Evolutionary conservation across 1,139 yeast species (phyloP).

Genomic region (Debaryomyces subglobosus): DNA sequence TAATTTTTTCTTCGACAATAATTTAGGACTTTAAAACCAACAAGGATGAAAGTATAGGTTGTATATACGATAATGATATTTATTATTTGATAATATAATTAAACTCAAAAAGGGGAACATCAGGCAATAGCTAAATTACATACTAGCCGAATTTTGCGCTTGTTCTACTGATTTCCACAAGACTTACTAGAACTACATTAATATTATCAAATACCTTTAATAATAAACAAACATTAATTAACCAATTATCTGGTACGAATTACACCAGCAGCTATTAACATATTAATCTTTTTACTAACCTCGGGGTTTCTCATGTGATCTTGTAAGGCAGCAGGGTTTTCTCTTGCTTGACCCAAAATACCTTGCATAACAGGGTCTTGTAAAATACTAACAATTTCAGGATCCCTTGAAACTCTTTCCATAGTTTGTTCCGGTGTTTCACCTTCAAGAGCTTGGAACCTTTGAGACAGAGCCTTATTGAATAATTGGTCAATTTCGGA

Average conservation of each 20-base stretch:
- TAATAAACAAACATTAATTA: neutral
- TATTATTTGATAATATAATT: too few relatives aligned
- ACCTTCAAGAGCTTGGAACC: slow-evolving; percentile 82
- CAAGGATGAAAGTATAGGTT: too few relatives aligned
- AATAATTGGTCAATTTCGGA: slow-evolving; percentile 83
- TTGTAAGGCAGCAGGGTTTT: slow-evolving; percentile 93
- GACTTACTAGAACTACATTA: neutral
- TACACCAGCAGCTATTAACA: slow-evolving; percentile 95
- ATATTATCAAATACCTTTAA: neutral
- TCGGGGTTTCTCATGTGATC: slow-evolving; percentile 98
- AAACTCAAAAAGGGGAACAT: too few relatives aligned
- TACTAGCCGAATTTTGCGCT: too few relatives aligned
- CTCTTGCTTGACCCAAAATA: slow-evolving; percentile 90
- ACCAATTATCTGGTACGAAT: slow-evolving; percentile 77
- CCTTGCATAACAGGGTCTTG: slow-evolving; percentile 98
- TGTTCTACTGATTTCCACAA: neutral
- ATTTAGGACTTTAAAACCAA: slow-evolving; percentile 24
- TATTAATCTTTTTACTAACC: slow-evolving; percentile 83
- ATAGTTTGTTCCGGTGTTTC: slow-evolving; percentile 95
- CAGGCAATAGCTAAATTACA: too few relatives aligned
- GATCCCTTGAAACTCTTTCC: slow-evolving; percentile 90
- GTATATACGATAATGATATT: too few relatives aligned
- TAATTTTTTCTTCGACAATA: slow-evolving; percentile 44
- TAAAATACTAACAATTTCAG: slow-evolving; percentile 86
- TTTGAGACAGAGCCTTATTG: slow-evolving; percentile 73